phyloP scores from a whole-genome alignment of 2,329 filamentous ascomycete genomes.

The Fusarium siculi region DNA sequence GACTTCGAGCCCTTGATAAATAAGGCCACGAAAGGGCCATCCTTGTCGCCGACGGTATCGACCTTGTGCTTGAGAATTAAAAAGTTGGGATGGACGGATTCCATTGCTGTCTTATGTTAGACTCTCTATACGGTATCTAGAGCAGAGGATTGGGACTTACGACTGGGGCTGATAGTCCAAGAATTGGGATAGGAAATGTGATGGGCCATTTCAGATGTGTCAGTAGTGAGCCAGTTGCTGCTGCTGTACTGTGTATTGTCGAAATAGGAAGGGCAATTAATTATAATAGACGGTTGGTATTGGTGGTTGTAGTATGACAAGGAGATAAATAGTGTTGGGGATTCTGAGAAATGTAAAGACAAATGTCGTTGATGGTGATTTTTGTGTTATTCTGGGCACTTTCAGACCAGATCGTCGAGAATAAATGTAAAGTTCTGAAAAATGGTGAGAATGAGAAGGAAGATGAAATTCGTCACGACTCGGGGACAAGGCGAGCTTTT shows the following conservation, averaged over 20 bases:
- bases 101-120: not conserved
- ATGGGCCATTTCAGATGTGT: not conserved
- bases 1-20: not conserved
- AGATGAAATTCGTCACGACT: not conserved
- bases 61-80: not conserved
- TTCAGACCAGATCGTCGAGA: not conserved
- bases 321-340: not conserved
- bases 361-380: not conserved
- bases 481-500: not conserved
- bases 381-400: not conserved
- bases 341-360: not conserved
- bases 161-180: not conserved
- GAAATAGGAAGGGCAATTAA: too few species aligned
- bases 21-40: not conserved
- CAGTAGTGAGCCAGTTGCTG: not conserved
- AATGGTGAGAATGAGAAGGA: not conserved
- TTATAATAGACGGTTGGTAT: not conserved
- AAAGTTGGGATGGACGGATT: not conserved
- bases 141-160: not conserved
- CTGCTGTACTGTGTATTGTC: not conserved
- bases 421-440: not conserved
- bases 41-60: not conserved
- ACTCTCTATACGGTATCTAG: rapidly evolving
- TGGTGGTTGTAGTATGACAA: not conserved
- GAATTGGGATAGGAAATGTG: not conserved